phyloP scores from a whole-genome alignment of 169 alveolate genomes.

The Cryptosporidium parvum region DNA sequence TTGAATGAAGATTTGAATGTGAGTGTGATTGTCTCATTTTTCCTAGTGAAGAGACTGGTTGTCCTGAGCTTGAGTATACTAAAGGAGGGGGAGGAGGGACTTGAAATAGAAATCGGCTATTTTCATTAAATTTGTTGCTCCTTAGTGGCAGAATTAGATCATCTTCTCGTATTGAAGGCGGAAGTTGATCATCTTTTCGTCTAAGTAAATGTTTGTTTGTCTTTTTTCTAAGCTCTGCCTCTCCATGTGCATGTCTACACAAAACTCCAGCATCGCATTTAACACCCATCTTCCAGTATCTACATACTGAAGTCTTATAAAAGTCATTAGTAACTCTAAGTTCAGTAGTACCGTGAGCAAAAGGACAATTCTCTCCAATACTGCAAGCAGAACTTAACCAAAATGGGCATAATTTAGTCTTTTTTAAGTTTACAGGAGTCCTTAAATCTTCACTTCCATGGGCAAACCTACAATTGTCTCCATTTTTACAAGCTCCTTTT shows the following conservation, averaged over 20 bases:
- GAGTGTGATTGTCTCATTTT: neutral
- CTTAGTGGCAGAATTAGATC: neutral
- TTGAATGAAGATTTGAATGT: neutral
- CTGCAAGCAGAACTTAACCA: slow-evolving; percentile 70
- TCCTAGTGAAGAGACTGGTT: neutral
- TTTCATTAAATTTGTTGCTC: neutral
- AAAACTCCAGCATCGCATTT: slow-evolving; percentile 79
- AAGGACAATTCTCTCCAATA: slow-evolving; percentile 79
- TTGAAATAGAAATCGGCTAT: neutral
- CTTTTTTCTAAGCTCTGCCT: slow-evolving; percentile 61
- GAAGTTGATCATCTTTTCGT: slow-evolving; percentile 28
- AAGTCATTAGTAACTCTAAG: slow-evolving; percentile 82
- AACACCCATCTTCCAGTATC: slow-evolving; percentile 81
- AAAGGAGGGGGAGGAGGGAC: slow-evolving; percentile 45
- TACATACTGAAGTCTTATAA: slow-evolving; percentile 82
- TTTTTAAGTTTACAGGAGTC: slow-evolving; percentile 73
- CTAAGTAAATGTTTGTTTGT: slow-evolving; percentile 9
- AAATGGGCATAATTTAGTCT: slow-evolving; percentile 76
- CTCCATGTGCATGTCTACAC: slow-evolving; percentile 85
- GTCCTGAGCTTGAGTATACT: neutral
- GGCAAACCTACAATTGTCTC: slow-evolving; percentile 74
- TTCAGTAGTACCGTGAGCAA: slow-evolving; percentile 83
- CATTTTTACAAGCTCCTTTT: slow-evolving; percentile 72
- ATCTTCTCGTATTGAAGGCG: neutral
- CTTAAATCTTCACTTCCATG: slow-evolving; percentile 76